A percentile compares a stretch with the other conserved stretches of the same genome.
phyloP scores from a whole-genome alignment of 495 filamentous ascomycete species.

The Talaromyces nanjingensis region DNA sequence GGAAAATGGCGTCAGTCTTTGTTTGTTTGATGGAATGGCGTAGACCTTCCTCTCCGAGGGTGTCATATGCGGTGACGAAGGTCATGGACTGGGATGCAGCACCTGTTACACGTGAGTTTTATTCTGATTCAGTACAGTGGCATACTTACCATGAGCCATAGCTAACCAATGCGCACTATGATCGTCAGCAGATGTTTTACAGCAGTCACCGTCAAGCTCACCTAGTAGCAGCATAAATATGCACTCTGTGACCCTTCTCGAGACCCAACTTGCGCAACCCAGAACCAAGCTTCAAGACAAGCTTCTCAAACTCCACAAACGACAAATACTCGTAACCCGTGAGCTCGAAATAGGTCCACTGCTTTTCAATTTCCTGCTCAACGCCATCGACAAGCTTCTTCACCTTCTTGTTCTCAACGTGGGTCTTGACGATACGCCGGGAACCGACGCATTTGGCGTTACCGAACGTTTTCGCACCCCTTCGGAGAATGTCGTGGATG shows the following conservation, averaged over 20 bases:
- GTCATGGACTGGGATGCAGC: slow-evolving; percentile 87
- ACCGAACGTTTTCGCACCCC: slow-evolving; percentile 73
- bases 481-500: slow-evolving; percentile 76
- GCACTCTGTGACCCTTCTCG: slow-evolving; percentile 62
- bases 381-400: slow-evolving; percentile 93
- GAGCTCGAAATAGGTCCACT: slow-evolving; percentile 94
- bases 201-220: slow-evolving; percentile 14
- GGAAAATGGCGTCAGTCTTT: slow-evolving; percentile 78
- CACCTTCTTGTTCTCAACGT: slow-evolving; percentile 90
- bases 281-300: slow-evolving; percentile 63
- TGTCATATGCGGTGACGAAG: slow-evolving; percentile 97
- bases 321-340: slow-evolving; percentile 78
- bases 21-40: slow-evolving; percentile 89
- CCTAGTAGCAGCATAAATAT: slow-evolving; percentile 87
- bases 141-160: slow-evolving; percentile 54
- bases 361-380: slow-evolving; percentile 85
- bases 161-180: slow-evolving; percentile 67
- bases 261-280: slow-evolving; percentile 79
- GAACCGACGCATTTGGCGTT: slow-evolving; percentile 81
- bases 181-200: neutral
- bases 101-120: slow-evolving; percentile 15
- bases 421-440: slow-evolving; percentile 73
- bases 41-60: slow-evolving; percentile 87
- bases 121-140: neutral
- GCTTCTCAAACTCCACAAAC: slow-evolving; percentile 82